Evolutionary conservation across 108 stramenopile genomes (phyloP).

Genomic region (Nitzschia putrida): DNA sequence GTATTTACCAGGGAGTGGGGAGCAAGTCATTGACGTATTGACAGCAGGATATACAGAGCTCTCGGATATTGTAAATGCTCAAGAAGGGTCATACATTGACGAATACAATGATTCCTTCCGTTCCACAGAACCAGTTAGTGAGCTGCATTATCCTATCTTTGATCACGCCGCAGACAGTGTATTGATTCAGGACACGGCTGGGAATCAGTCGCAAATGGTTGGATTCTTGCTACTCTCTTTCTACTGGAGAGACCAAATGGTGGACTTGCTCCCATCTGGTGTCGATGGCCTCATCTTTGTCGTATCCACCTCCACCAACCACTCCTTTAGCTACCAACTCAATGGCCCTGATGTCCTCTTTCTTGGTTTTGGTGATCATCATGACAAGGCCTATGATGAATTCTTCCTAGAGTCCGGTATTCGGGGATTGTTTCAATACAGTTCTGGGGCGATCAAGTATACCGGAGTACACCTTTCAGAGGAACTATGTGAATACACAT

Average conservation of each 20-base stretch:
- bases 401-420: not conserved
- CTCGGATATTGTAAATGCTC: slow-evolving; percentile 12
- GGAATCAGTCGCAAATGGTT: slow-evolving; percentile 7
- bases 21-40: slow-evolving; percentile 35
- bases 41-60: slow-evolving; percentile 4
- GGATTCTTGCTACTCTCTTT: slow-evolving; percentile 39
- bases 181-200: no score
- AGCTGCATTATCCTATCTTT: slow-evolving; percentile 47
- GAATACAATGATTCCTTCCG: slow-evolving; percentile 16
- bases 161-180: slow-evolving; percentile 22
- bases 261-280: slow-evolving; percentile 38
- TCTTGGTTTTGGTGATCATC: slow-evolving; percentile 46
- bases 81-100: slow-evolving; percentile 36
- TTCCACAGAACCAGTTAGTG: slow-evolving; percentile 24
- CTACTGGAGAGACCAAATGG: slow-evolving; percentile 42
- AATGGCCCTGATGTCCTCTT: slow-evolving; percentile 33
- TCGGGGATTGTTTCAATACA: no score
- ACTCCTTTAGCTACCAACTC: slow-evolving; percentile 41
- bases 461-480: slow-evolving; percentile 18
- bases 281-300: slow-evolving; percentile 50
- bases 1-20: not conserved
- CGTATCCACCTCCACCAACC: slow-evolving; percentile 30
- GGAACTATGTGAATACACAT: slow-evolving; percentile 32
- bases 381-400: slow-evolving; percentile 36
- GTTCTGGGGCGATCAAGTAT: not conserved